These are phyloP conservation scores for Caloboletus inedulis DNA, from an alignment of 1,284 basidiomycete genomes.

Conservation along the genomic window DNA sequence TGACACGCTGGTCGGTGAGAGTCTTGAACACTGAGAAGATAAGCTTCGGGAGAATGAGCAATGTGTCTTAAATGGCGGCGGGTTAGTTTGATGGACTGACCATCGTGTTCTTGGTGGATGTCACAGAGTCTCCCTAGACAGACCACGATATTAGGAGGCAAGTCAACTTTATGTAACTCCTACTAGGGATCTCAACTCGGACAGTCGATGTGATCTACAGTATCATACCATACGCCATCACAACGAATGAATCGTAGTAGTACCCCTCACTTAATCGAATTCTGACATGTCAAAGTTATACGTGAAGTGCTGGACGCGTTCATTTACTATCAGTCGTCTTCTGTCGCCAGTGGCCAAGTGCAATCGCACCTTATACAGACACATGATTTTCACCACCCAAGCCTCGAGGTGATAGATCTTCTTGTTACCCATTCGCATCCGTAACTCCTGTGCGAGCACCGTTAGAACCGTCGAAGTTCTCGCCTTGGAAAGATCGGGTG, in stretches of 20 bases:
- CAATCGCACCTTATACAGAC: conserved; percentile 61
- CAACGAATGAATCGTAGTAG: neutral
- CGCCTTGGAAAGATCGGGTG: conserved; percentile 6
- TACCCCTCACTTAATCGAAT: conserved; percentile 42
- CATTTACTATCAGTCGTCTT: conserved; percentile 19
- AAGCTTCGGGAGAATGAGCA: conserved; percentile 44
- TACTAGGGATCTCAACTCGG: conserved; percentile 25
- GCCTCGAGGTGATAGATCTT: conserved; percentile 96
- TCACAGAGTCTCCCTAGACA: neutral
- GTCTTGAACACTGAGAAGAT: conserved; percentile 99
- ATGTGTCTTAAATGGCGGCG: neutral
- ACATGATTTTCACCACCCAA: conserved; percentile 87
- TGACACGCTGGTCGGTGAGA: conserved; percentile 94
- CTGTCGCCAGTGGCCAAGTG: neutral
- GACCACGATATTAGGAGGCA: neutral
- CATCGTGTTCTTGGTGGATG: conserved; percentile 16
- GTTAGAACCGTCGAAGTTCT: neutral
- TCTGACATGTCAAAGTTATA: conserved; percentile 62
- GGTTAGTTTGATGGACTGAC: conserved; percentile 16
- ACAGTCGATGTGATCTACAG: neutral
- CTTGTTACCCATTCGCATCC: conserved; percentile 88
- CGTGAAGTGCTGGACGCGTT: conserved; percentile 41
- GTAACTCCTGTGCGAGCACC: conserved; percentile 64
- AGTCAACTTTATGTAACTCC: neutral
- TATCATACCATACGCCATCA: neutral